phyloP scores from a whole-genome alignment of 2,329 filamentous ascomycete genomes.

The Teratosphaeria epicoccoides region DNA sequence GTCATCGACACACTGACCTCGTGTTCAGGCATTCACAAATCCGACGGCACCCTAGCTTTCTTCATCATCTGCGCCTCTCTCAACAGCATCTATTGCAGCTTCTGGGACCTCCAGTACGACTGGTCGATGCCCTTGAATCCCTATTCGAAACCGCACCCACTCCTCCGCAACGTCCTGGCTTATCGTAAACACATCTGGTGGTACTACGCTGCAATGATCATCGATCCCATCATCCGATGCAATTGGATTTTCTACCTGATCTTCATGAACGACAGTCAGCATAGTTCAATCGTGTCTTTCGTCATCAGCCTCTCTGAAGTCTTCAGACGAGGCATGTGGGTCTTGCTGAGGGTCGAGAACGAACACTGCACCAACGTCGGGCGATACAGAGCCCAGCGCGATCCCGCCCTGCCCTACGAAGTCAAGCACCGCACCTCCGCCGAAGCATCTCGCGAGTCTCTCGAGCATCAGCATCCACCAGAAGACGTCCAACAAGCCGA shows the following conservation, averaged over 20 bases:
- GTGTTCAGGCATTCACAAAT: not conserved
- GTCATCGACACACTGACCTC: conserved; percentile 30
- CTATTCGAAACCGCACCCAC: conserved; percentile 38
- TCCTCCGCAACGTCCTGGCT: conserved; percentile 64
- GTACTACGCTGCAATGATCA: conserved; percentile 75
- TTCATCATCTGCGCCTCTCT: conserved; percentile 74
- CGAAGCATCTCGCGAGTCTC: not conserved
- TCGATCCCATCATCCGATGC: conserved; percentile 80
- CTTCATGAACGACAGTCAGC: conserved; percentile 64
- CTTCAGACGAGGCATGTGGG: conserved; percentile 79
- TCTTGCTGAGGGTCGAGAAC: conserved; percentile 88
- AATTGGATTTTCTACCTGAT: conserved; percentile 92
- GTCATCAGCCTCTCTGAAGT: conserved; percentile 68
- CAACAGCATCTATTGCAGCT: conserved; percentile 71
- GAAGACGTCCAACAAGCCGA: not conserved
- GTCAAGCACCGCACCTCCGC: not conserved
- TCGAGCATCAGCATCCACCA: not conserved
- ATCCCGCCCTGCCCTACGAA: conserved; percentile 76
- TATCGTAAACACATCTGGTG: conserved; percentile 63
- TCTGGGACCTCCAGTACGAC: conserved; percentile 96
- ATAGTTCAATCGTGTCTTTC: conserved; percentile 75
- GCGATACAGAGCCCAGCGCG: conserved; percentile 78
- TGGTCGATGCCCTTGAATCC: conserved; percentile 47
- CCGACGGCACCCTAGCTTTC: conserved; percentile 48
- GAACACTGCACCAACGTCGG: conserved; percentile 91